Evolutionary conservation across 2,329 filamentous ascomycete genomes (phyloP).

Genomic region (Podosphaera leucotricha): DNA sequence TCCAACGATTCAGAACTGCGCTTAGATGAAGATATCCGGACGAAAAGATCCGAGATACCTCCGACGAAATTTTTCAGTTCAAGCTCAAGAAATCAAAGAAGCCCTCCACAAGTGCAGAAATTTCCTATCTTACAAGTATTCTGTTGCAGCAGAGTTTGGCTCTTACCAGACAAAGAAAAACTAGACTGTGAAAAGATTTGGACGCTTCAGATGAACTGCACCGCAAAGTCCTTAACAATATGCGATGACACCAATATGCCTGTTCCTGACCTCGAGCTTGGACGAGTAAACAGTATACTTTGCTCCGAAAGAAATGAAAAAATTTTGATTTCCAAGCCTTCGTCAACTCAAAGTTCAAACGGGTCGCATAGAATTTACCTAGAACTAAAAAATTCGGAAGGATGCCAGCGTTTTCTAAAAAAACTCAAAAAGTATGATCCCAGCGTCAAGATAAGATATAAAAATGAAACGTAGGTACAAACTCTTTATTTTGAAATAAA

Average conservation of each 20-base stretch:
- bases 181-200: background rate
- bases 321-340: background rate
- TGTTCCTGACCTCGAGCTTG: background rate
- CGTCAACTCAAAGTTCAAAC: background rate
- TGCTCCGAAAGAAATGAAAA: background rate
- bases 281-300: background rate
- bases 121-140: background rate
- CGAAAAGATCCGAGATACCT: background rate
- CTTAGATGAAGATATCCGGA: background rate
- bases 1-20: background rate
- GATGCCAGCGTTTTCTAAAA: background rate
- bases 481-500: background rate
- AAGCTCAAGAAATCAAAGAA: background rate
- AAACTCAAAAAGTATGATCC: background rate
- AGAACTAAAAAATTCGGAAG: conserved; percentile 1
- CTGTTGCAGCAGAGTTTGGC: background rate
- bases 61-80: too few relatives aligned
- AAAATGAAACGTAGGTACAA: background rate
- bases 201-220: background rate
- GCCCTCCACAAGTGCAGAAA: background rate
- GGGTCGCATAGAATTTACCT: background rate
- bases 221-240: background rate
- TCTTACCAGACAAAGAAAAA: background rate
- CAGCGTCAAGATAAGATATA: background rate
- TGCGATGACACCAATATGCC: background rate